phyloP scores from a whole-genome alignment of 1,284 basidiomycete genomes.

The Cutaneotrichosporon cyanovorans region DNA sequence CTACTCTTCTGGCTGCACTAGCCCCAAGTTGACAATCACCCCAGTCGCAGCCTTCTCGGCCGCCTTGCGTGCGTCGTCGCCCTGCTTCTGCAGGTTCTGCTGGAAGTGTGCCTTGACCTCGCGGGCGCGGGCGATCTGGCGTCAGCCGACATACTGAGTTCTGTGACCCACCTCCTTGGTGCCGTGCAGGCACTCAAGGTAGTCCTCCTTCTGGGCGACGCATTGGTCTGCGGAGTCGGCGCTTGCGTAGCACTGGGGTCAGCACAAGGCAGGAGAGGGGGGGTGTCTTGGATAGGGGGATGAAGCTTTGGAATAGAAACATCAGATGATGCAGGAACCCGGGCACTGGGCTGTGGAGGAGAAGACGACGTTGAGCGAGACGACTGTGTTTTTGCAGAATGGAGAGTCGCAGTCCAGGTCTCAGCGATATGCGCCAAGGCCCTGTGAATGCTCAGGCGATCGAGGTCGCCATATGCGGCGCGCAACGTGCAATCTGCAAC shows the following conservation, averaged over 20 bases:
- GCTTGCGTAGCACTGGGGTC: conserved; percentile 74
- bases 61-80: conserved; percentile 61
- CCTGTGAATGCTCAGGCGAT: too few species aligned
- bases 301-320: too few species aligned
- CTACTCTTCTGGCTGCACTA: conserved; percentile 48
- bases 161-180: conserved; percentile 66
- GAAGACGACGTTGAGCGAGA: too few species aligned
- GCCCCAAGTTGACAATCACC: conserved; percentile 63
- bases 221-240: conserved; percentile 73
- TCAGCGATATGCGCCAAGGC: too few species aligned
- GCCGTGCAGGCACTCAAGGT: conserved; percentile 87
- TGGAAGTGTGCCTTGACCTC: conserved; percentile 66
- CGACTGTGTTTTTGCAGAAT: too few species aligned
- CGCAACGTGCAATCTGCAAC: too few species aligned
- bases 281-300: too few species aligned
- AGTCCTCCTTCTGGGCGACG: conserved; percentile 69
- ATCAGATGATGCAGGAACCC: too few species aligned
- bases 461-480: too few species aligned
- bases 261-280: neutral
- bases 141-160: neutral
- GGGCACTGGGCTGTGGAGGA: too few species aligned
- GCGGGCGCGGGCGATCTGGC: conserved; percentile 64
- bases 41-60: conserved; percentile 67
- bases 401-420: too few species aligned
- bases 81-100: conserved; percentile 58